Conservation (phyloP, 495 filamentous ascomycete genomes). For the Neurospora sp. region DNA sequence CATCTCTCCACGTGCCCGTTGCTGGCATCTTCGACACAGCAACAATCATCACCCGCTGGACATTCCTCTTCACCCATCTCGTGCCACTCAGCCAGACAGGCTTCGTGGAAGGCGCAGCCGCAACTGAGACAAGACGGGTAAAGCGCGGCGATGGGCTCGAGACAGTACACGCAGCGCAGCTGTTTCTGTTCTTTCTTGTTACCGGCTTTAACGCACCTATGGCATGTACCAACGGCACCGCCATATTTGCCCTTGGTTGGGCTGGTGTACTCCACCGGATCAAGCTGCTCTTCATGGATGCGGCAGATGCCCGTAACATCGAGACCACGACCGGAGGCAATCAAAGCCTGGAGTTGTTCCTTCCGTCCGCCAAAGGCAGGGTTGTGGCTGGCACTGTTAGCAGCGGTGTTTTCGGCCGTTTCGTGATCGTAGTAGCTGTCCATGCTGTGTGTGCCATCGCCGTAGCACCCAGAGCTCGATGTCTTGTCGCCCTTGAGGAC, state of each 20-base stretch:
- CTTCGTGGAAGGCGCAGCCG: constrained; percentile 50
- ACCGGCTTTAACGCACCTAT: constrained; percentile 33
- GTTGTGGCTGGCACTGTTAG: constrained; percentile 14
- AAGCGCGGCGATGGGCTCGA: constrained; percentile 44
- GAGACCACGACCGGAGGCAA: constrained; percentile 38
- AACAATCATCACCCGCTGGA: constrained; percentile 39
- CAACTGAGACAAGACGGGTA: constrained; percentile 51
- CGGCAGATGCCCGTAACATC: constrained; percentile 51
- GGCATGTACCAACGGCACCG: constrained; percentile 47
- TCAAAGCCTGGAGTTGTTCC: constrained; percentile 28
- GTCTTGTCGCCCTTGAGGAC: constrained; percentile 38
- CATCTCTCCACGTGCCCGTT: constrained; percentile 33
- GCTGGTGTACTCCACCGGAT: constrained; percentile 35
- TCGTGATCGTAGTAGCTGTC: constrained; percentile 23
- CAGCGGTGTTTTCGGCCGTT: constrained; percentile 8
- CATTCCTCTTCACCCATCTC: constrained; percentile 35
- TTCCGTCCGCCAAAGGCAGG: constrained; percentile 29
- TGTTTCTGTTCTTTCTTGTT: constrained; percentile 40
- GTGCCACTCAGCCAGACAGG: constrained; percentile 44
- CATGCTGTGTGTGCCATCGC: constrained; percentile 13
- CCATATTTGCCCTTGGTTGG: constrained; percentile 19
- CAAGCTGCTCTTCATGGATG: constrained; percentile 44
- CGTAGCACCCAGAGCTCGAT: constrained; percentile 9
- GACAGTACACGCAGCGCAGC: constrained; percentile 49
- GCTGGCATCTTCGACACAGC: constrained; percentile 32